phyloP scores from a whole-genome alignment of 768 basidiomycete genomes.

The Myochromella boudieri region DNA sequence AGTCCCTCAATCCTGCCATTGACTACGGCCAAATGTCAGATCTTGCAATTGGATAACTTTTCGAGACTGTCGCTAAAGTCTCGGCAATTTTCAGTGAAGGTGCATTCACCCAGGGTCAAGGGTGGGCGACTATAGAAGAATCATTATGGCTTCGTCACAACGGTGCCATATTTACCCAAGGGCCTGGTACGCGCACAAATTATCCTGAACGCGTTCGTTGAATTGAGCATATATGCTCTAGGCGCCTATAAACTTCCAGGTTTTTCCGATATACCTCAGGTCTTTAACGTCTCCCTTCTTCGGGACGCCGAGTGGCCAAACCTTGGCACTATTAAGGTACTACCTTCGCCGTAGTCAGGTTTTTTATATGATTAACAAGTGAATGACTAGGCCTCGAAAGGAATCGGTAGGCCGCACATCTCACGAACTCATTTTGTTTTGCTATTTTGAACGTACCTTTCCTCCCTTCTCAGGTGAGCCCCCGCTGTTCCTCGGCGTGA shows the following conservation, averaged over 20 bases:
- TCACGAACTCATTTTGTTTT: neutral
- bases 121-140: conserved; percentile 18
- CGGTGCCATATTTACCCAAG: conserved; percentile 18
- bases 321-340: conserved; percentile 14
- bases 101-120: conserved; percentile 17
- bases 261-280: conserved; percentile 17
- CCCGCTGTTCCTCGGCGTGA: conserved; percentile 15
- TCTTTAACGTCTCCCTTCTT: conserved; percentile 17
- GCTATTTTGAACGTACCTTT: too few species aligned
- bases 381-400: conserved; percentile 9
- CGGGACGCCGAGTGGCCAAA: conserved; percentile 19
- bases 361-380: neutral
- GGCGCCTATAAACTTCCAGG: conserved; percentile 18
- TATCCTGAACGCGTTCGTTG: neutral
- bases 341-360: neutral
- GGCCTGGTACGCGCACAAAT: conserved; percentile 13
- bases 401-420: conserved; percentile 8
- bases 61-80: neutral
- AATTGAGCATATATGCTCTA: neutral
- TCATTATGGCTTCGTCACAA: conserved; percentile 17
- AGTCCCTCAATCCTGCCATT: conserved; percentile 16
- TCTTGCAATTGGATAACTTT: neutral
- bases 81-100: conserved; percentile 7
- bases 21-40: conserved; percentile 18
- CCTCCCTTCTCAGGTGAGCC: conserved; percentile 7